These are phyloP conservation scores for Russula virescens DNA, from an alignment of 768 basidiomycete genomes.

Conservation along the genomic window DNA sequence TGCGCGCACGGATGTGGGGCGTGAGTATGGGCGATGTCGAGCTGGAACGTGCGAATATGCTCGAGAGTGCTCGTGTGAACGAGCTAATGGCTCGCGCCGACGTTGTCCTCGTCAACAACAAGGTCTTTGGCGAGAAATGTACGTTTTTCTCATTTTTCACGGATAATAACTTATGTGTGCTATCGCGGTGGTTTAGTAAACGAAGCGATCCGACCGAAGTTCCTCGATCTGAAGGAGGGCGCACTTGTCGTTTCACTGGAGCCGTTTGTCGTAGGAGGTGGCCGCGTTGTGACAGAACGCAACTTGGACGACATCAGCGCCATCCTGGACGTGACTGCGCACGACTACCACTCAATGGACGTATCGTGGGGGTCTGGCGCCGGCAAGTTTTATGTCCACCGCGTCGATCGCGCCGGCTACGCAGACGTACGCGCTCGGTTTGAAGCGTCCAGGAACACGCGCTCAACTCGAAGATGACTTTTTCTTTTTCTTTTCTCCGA, in stretches of 20 bases:
- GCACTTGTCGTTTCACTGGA: constrained; percentile 85
- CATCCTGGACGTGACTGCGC: constrained; percentile 59
- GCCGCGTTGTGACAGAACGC: constrained; percentile 68
- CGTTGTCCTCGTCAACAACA: constrained; percentile 88
- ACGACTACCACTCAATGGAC: constrained; percentile 30
- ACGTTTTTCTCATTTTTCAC: constrained; percentile 33
- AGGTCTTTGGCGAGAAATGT: constrained; percentile 72
- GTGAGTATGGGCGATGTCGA: constrained; percentile 68
- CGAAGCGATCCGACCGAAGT: constrained; percentile 78
- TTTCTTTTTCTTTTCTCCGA: neutral
- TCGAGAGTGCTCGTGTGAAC: constrained; percentile 56
- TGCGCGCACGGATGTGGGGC: constrained; percentile 90
- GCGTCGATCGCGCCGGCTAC: constrained; percentile 70
- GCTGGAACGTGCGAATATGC: constrained; percentile 83
- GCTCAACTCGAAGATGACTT: constrained; percentile 18
- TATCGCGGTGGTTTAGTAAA: constrained; percentile 62
- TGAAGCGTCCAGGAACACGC: constrained; percentile 20
- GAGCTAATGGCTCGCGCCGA: constrained; percentile 76
- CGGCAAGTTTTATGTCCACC: constrained; percentile 70
- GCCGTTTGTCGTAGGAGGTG: constrained; percentile 71
- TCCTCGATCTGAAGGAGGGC: constrained; percentile 91
- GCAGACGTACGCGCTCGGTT: constrained; percentile 21
- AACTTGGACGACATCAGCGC: constrained; percentile 80
- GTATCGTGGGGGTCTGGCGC: constrained; percentile 77
- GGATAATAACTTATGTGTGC: constrained; percentile 1